Base-by-base conservation (phyloP, 2,329 filamentous ascomycete genomes). In the Phyllosticta paracitricarpa region DNA sequence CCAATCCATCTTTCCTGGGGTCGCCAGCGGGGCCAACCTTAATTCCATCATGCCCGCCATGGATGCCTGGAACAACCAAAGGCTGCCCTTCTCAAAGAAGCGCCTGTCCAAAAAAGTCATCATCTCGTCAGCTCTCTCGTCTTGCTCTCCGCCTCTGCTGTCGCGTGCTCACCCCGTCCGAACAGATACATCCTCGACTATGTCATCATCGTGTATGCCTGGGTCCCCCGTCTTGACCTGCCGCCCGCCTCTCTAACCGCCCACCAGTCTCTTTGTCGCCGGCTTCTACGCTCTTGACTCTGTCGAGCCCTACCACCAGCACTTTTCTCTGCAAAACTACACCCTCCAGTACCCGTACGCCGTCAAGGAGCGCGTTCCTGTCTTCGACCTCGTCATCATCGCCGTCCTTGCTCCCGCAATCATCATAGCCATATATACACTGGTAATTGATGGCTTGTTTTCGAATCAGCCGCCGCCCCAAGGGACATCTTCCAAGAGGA, bases 331-430 rank as follows among this genome's bases (percentile, higher is more conserved):
- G 54, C 69, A 74, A 25, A 84, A 85, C 67, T 81, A 79, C 65
- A 81, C 79, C 58, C 74, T 85, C 8, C 79, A 82, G 66, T 84
- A 85, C 64, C 81, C 82, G 5, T 84, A 79, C 66, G 82, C 82
- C 64, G 75, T 73, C 4, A 73, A 81, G 22, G 82, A 85, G 68
- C 78, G 81, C 57, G 76, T 85, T 17, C 76, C 82, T 4, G 80
- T 83, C 61, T 63, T 68, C 56, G 68, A 76, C 62, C 79, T 81
- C 55, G 74, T 80, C 57, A 68, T 80, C 59, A 76, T 83, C 63
- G 79, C 79, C 24, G 74, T 78, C 53, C 69, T 75, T n/a, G 75
- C 75, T 25, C 82, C 82, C 3, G 71, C 80, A 51, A 65, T 74
- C 35, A 76, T 82, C 59, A 84, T 85, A 58, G 74, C 75, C 56